Evolutionary conservation across 805 yeast species (phyloP).

Genomic region (Lachancea nothofagi): DNA sequence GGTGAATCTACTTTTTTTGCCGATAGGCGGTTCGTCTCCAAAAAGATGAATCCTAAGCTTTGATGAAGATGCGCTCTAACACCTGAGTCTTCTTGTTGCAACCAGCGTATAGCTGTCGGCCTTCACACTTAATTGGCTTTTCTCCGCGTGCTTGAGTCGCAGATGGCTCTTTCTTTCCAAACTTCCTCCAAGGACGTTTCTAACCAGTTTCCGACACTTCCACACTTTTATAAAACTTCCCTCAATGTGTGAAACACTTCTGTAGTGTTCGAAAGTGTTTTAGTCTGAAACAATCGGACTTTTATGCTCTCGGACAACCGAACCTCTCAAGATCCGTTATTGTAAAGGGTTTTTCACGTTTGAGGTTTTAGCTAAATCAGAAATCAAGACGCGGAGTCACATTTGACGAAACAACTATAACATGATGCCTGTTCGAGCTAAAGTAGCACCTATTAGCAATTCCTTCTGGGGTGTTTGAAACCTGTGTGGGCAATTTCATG

Average conservation of each 20-base stretch:
- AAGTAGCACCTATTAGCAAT: too few relatives aligned
- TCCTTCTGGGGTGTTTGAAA: too few relatives aligned
- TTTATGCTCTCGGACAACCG: background rate
- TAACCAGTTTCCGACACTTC: conserved; percentile 13
- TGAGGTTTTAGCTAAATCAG: conserved; percentile 4
- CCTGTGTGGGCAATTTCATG: too few relatives aligned
- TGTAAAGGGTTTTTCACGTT: conserved; percentile 1
- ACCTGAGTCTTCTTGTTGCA: background rate
- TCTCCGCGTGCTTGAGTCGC: background rate
- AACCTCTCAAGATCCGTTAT: conserved; percentile 2
- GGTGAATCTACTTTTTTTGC: too few relatives aligned
- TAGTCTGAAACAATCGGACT: conserved; percentile 3
- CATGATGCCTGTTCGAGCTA: too few relatives aligned
- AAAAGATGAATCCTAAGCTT: too few relatives aligned
- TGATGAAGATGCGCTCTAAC: too few relatives aligned
- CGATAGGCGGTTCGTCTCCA: too few relatives aligned
- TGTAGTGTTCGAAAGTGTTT: background rate
- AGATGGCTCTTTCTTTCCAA: background rate
- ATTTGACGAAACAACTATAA: background rate
- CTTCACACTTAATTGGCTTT: too few relatives aligned
- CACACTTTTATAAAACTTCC: conserved; percentile 10
- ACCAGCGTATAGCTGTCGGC: background rate
- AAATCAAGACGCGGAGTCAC: background rate
- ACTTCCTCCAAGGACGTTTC: conserved; percentile 14
- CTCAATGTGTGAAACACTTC: background rate